Evolutionary conservation across 2,329 filamentous ascomycete genomes (phyloP).

Genomic region (Polytolypa hystricis): DNA sequence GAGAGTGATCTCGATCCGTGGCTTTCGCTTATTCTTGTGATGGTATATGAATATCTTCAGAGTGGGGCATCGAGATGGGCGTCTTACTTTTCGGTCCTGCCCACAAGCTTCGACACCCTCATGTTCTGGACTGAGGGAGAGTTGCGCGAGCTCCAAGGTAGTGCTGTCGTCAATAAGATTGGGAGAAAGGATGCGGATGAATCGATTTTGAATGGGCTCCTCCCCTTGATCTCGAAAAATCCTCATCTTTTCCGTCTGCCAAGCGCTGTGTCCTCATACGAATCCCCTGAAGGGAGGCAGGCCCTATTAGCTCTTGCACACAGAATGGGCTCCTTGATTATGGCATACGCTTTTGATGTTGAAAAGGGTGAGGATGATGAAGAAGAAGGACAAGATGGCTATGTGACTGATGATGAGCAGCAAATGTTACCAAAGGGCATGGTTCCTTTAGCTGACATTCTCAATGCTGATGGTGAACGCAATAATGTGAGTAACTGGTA

Average conservation of each 20-base stretch:
- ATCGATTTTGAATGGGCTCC: slow-evolving; percentile 50
- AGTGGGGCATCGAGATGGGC: slow-evolving; percentile 58
- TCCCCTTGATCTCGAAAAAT: slow-evolving; percentile 40
- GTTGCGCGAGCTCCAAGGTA: slow-evolving; percentile 62
- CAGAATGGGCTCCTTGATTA: slow-evolving; percentile 75
- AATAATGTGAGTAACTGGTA: slow-evolving; percentile 54
- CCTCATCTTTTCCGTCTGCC: slow-evolving; percentile 31
- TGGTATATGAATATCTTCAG: slow-evolving; percentile 63
- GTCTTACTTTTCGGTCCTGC: slow-evolving; percentile 66
- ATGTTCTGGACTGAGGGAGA: slow-evolving; percentile 79
- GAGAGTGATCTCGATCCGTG: slow-evolving; percentile 41
- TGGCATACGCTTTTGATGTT: slow-evolving; percentile 88
- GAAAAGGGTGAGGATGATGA: slow-evolving; percentile 48
- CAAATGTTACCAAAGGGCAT: slow-evolving; percentile 62
- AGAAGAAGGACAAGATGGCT: slow-evolving; percentile 41
- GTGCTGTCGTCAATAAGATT: slow-evolving; percentile 64
- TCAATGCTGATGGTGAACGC: slow-evolving; percentile 72
- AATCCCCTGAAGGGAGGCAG: slow-evolving; percentile 31
- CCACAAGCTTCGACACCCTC: slow-evolving; percentile 62
- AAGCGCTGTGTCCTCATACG: slow-evolving; percentile 29
- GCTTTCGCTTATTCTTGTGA: slow-evolving; percentile 58
- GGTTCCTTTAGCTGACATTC: slow-evolving; percentile 80
- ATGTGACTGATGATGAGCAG: slow-evolving; percentile 53
- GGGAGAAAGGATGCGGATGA: slow-evolving; percentile 61
- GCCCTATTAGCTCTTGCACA: slow-evolving; percentile 52